These are phyloP conservation scores for Rugonectria rugulosa DNA, from an alignment of 2,329 filamentous ascomycete genomes.

Conservation along the genomic window DNA sequence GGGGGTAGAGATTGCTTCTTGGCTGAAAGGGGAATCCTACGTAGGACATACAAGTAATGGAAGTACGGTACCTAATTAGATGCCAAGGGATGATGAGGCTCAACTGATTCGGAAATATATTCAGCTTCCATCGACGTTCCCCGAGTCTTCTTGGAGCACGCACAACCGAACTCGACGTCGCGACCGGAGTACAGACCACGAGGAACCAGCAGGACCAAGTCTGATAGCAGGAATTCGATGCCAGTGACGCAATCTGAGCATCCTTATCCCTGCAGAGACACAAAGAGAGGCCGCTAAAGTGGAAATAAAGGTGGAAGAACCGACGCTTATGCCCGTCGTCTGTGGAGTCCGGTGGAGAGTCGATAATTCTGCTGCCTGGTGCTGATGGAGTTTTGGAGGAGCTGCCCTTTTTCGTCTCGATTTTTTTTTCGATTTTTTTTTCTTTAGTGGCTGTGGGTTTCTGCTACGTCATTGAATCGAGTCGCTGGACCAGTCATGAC, in stretches of 20 bases:
- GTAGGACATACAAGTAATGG: no score
- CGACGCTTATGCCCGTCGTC: slow-evolving; percentile 10
- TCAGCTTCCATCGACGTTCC: not conserved
- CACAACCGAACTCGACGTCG: no score
- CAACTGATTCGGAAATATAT: not conserved
- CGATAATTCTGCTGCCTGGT: slow-evolving; percentile 23
- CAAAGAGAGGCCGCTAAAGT: slow-evolving; percentile 4
- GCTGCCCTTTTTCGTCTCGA: not conserved
- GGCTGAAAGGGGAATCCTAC: slow-evolving; percentile 2
- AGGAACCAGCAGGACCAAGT: not conserved
- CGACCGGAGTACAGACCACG: no score
- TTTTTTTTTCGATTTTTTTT: not conserved
- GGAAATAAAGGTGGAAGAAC: slow-evolving; percentile 16
- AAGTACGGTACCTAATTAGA: no score
- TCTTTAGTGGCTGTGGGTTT: not conserved
- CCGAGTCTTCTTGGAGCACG: no score
- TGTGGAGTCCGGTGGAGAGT: slow-evolving; percentile 17
- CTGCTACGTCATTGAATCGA: slow-evolving; percentile 5
- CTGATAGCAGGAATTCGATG: not conserved
- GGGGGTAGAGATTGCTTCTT: no score
- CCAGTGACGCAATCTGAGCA: slow-evolving; percentile 9
- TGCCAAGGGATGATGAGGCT: slow-evolving; percentile 13
- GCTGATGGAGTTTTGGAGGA: no score
- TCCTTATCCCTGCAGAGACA: no score
- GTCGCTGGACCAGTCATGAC: not conserved